Base-by-base conservation (phyloP, 257 asterid genomes). In the Galeopsis tetrahit region DNA sequence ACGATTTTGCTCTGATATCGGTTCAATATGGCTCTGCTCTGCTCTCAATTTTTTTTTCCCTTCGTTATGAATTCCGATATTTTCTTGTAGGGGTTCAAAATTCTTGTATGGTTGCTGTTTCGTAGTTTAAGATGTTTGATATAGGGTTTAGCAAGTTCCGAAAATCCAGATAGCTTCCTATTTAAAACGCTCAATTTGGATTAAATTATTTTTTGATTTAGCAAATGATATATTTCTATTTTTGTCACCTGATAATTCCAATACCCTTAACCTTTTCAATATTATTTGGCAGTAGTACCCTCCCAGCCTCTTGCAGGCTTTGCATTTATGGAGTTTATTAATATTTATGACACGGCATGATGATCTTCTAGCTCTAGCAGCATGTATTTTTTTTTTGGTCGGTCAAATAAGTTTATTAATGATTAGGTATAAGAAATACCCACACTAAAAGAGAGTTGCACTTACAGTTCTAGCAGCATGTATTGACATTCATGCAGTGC, bases 121-220 rank as follows among this genome's bases (percentile, higher is more conserved):
- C 35, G 61, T 44, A 32, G 75, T 60, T 73, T 55, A 57, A 63
- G 39, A 63, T 70, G 53, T 11, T 43, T 53, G 43, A 58, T 34
- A 46, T 15, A 43, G 17, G 49, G 62, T 4, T 43, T 48, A 32
- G 21, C 14, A 3, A 71, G 32, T 31, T 46, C 10, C 3, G 2
- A 51, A 31, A 63, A 73, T 14, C 9, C 4, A 28, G 4, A n/a
- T 1, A 15, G 11, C 10, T 40, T 53, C 32, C 14, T 40, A 3
- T 15, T 39, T 8, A 11, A 59, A 36, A 57, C 10, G 44, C 15
- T 21, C 32, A 9, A 3, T 17, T 62, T 49, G 63, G 44, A 34
- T 60, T 42, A 65, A 31, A 6, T 63, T 17, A 39, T 7, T 15
- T 40, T n/a, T 31, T 55, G 67, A 57, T 51, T 7, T 21, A 42